Evolutionary conservation across 352 stramenopile species (phyloP), one percentile per base, ranked within the genome.

Genomic region (Vaucheria bursata): DNA sequence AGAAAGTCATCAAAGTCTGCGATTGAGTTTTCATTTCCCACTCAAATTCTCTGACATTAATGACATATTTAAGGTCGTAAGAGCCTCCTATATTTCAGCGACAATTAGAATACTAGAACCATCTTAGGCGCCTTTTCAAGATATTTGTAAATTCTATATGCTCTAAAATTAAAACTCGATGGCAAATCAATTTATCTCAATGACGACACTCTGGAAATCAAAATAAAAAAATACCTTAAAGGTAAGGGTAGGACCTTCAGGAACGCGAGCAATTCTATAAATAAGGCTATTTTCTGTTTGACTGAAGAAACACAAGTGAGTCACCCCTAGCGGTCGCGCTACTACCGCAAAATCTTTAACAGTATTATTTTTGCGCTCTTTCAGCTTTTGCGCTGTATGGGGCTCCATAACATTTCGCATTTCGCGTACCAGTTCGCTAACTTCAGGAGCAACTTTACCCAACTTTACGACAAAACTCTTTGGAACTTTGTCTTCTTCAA

Each of bases 241-340:
- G 38, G 91, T 94, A 1, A 98, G 82, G 29, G 94, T 98, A 0
- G 95, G 95, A 25, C 95, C 95, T 49, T 91, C 87, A 25, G 94
- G 95, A 74, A 95, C 91, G 32, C 94, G 88, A 29, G 91, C 94
- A 71, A 99, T 90, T 82, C 95, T 91, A 45, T 98, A 86, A 84
- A 95, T 97, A n/a, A 97, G 91, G 53, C 88, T 87, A n/a, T 87
- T 88, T 35, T 96, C 88, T 52, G 94, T 97, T 88, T 96, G 90
- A 6, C 89, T 96, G 65, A 99, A 93, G n/a, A 95, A 91, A 40
- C 98, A 80, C 50, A 98, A 95, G 86, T 99, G 95, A 18, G 94
- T 97, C 73, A 99, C 88, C n/a, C 94, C 94, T 70, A 99, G 84
- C 4, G 92, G 88, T 2, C 89, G 87, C 31, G 91, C 93, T 12